phyloP scores from a whole-genome alignment of 148 eudicot species.

The Beta vulgaris region DNA sequence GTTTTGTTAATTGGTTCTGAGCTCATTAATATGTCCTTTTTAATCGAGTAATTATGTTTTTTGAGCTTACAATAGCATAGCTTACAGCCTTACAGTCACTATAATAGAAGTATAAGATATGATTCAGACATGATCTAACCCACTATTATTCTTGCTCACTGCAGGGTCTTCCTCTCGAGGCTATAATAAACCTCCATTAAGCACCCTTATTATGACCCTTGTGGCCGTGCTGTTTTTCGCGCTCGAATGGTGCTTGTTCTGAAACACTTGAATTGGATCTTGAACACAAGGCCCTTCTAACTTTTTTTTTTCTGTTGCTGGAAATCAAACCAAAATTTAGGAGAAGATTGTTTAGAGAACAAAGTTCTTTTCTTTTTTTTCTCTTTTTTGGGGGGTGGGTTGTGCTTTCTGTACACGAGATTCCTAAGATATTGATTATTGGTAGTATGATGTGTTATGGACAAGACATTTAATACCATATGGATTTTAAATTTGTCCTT shows the following conservation, averaged over 20 bases:
- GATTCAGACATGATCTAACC: slow-evolving; percentile 15
- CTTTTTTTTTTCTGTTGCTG: neutral
- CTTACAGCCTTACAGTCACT: neutral
- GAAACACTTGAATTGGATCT: neutral
- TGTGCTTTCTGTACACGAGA: neutral
- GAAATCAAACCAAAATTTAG: neutral
- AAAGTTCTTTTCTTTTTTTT: too few species aligned
- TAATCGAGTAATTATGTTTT: neutral
- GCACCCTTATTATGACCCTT: slow-evolving; percentile 26
- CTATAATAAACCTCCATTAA: slow-evolving; percentile 22
- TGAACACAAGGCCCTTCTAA: neutral
- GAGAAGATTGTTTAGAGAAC: neutral
- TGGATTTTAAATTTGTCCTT: too few species aligned
- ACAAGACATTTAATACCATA: neutral
- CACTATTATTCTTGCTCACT: slow-evolving; percentile 15
- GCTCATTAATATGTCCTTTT: neutral
- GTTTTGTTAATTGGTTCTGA: neutral
- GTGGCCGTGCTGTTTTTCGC: slow-evolving; percentile 27
- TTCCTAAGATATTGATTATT: too few species aligned
- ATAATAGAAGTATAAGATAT: neutral
- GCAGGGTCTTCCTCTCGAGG: slow-evolving; percentile 36
- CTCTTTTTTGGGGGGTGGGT: neutral
- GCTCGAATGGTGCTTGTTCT: slow-evolving; percentile 17
- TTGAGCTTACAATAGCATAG: slow-evolving; percentile 4
- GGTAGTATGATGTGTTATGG: too few species aligned